These are phyloP conservation scores for Blastomyces parvus DNA, from an alignment of 2,329 filamentous ascomycete genomes.

Conservation along the genomic window DNA sequence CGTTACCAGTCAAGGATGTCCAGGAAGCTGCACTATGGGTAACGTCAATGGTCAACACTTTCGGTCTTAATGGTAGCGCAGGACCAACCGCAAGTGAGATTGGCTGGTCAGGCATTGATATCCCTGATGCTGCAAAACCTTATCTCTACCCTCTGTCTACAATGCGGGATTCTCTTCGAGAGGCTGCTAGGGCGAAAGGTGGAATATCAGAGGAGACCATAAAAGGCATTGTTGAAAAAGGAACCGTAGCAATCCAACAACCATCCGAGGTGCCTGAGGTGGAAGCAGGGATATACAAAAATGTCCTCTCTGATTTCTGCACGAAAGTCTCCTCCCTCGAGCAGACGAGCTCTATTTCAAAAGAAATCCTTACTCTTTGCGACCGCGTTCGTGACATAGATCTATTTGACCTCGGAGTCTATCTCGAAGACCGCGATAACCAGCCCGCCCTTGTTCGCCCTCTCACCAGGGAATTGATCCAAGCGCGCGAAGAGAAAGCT, in stretches of 20 bases:
- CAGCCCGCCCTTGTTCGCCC: constrained; percentile 64
- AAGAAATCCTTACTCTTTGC: constrained; percentile 65
- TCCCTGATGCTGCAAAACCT: constrained; percentile 49
- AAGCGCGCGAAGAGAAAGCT: constrained; percentile 42
- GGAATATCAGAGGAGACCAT: constrained; percentile 33
- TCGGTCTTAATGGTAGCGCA: constrained; percentile 54
- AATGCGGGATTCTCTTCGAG: constrained; percentile 50
- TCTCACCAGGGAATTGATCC: constrained; percentile 50
- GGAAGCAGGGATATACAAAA: constrained; percentile 37
- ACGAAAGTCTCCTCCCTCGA: constrained; percentile 30
- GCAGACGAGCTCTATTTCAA: constrained; percentile 48
- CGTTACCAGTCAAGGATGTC: constrained; percentile 40
- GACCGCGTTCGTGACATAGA: constrained; percentile 73
- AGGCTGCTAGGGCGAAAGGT: constrained; percentile 44
- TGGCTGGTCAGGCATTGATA: constrained; percentile 57
- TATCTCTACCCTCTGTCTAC: constrained; percentile 52
- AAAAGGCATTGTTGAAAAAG: constrained; percentile 31
- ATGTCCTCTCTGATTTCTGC: constrained; percentile 38
- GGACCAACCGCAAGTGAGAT: constrained; percentile 36
- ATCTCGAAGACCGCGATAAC: constrained; percentile 69
- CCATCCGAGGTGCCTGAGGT: constrained; percentile 18
- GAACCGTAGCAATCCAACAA: constrained; percentile 10
- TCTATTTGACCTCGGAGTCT: constrained; percentile 73
- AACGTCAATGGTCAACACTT: constrained; percentile 72
- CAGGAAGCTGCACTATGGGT: constrained; percentile 62